A percentile compares a stretch with the other conserved stretches of the same genome.
phyloP scores from a whole-genome alignment of 768 basidiomycete genomes.

The Pleurotus ostreatus region DNA sequence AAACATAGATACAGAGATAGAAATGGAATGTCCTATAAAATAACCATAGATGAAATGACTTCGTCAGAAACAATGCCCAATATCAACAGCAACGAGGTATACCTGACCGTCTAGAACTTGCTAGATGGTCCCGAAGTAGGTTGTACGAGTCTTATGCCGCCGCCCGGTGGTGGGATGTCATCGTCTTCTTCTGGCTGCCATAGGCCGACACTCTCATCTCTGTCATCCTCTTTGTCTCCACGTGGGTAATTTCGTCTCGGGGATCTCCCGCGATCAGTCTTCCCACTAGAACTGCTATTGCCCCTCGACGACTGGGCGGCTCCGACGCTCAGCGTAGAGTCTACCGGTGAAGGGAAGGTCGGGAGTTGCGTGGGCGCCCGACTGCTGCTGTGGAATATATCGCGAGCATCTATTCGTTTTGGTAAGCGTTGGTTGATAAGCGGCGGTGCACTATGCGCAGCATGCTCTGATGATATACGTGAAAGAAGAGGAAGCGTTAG shows the following conservation, averaged over 20 bases:
- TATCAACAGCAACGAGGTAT: no score
- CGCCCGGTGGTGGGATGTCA: constrained; percentile 15
- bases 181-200: constrained; percentile 33
- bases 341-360: constrained; percentile 51
- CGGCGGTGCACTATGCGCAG: constrained; percentile 44
- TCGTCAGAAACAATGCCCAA: no score
- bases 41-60: no score
- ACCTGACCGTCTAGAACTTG: no score
- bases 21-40: no score
- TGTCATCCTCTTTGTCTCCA: constrained; percentile 48
- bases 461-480: constrained; percentile 25
- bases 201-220: constrained; percentile 58
- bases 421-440: constrained; percentile 32
- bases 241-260: constrained; percentile 41
- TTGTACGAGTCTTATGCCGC: constrained; percentile 39
- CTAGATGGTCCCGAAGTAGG: constrained; percentile 11
- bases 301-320: constrained; percentile 34
- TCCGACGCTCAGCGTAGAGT: constrained; percentile 31
- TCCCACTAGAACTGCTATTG: constrained; percentile 16
- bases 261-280: constrained; percentile 27
- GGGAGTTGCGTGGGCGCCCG: constrained; percentile 18
- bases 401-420: constrained; percentile 30
- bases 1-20: no score
- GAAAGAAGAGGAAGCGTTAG: constrained; percentile 31
- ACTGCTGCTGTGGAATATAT: constrained; percentile 27